phyloP scores from a whole-genome alignment of 345 rosid species.

The Geranium brycei region DNA sequence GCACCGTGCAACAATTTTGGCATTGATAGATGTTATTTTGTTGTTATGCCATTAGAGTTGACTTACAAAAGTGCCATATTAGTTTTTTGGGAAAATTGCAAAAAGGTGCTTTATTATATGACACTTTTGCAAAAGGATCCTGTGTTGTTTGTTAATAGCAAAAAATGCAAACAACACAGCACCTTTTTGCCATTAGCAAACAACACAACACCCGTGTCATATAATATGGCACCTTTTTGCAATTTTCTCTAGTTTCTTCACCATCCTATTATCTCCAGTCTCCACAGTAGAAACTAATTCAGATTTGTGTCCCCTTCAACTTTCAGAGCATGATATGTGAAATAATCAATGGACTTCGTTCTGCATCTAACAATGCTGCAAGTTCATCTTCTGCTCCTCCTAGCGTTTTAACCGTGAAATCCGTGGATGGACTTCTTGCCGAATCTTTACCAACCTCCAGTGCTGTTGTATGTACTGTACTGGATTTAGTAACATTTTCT shows the following conservation, averaged over 20 bases:
- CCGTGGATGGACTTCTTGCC: conserved; percentile 52
- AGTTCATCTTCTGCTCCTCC: conserved; percentile 83
- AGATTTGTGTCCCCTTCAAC: conserved; percentile 11
- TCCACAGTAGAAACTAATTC: not conserved
- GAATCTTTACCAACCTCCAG: conserved; percentile 36
- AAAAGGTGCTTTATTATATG: no score
- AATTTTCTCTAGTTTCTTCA: no score
- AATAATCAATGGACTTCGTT: conserved; percentile 62
- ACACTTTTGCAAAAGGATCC: no score
- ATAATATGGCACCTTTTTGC: no score
- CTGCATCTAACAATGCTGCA: conserved; percentile 47
- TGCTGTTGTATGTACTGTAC: conserved; percentile 21
- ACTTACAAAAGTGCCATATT: not conserved
- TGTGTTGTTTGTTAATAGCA: no score
- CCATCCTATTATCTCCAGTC: not conserved
- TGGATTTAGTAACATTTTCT: not conserved
- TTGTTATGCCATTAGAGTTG: not conserved
- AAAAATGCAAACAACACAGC: no score
- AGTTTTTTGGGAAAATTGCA: no score
- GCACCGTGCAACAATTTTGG: no score
- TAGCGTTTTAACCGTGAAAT: conserved; percentile 37
- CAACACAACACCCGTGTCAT: no score
- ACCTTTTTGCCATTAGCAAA: no score
- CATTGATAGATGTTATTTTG: not conserved
- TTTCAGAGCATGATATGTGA: conserved; percentile 64